These are phyloP conservation scores for Rhodotorula sp. DNA, from an alignment of 1,284 basidiomycete species.

Conservation along the genomic window DNA sequence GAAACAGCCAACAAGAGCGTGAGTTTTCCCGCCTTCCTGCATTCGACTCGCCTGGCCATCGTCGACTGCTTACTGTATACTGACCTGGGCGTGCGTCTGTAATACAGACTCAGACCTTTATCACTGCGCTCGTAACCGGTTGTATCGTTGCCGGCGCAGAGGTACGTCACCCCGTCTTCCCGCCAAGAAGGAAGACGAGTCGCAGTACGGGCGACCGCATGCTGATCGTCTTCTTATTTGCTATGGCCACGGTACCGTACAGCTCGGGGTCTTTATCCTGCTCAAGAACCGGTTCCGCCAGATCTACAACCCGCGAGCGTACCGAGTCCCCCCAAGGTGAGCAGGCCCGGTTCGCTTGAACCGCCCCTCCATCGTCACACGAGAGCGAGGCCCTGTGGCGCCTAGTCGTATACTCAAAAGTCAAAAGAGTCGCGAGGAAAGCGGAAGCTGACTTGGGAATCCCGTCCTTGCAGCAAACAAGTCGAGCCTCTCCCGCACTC, in stretches of 20 bases:
- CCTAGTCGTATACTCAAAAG: not conserved
- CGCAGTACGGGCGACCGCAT: no score
- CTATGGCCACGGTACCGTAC: no score
- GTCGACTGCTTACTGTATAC: not conserved
- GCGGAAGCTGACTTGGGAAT: not conserved
- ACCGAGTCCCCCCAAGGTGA: constrained; percentile 45
- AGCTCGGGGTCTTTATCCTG: constrained; percentile 49
- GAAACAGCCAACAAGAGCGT: not conserved
- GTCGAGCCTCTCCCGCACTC: constrained; percentile 48
- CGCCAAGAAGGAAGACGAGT: no score
- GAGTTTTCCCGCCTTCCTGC: not conserved
- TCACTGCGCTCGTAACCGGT: constrained; percentile 41
- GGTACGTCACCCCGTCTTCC: not conserved
- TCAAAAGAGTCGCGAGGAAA: no score
- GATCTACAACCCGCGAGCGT: constrained; percentile 51
- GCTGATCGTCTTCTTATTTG: no score
- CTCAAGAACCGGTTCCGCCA: constrained; percentile 49
- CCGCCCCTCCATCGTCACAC: no score
- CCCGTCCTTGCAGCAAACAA: constrained; percentile 37
- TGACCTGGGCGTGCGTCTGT: not conserved
- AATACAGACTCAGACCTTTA: constrained; percentile 40
- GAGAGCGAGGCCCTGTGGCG: no score
- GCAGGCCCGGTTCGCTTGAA: not conserved
- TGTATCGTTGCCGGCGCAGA: constrained; percentile 17
- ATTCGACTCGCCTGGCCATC: no score